These are phyloP conservation scores for Phytomonas francai DNA, from an alignment of 208 protist species.

Conservation along the genomic window DNA sequence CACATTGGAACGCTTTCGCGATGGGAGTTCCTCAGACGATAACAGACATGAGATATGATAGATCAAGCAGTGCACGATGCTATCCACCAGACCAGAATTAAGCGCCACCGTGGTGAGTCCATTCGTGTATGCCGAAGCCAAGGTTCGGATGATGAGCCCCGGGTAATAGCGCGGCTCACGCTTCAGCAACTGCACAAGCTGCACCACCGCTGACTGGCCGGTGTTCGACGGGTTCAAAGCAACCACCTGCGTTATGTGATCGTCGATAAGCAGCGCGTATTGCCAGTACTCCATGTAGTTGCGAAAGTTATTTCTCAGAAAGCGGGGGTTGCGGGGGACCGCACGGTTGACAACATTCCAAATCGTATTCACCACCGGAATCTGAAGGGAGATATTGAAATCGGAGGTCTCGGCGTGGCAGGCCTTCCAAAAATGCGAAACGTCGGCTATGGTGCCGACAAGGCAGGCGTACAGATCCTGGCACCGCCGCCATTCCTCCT, in stretches of 20 bases:
- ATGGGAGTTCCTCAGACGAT: background rate
- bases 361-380: slow-evolving; percentile 19
- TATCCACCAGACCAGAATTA: too few species aligned
- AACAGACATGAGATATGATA: background rate
- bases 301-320: slow-evolving; percentile 39
- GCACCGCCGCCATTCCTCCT: slow-evolving; percentile 12
- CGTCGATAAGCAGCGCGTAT: slow-evolving; percentile 64
- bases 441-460: slow-evolving; percentile 68
- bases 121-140: slow-evolving; percentile 35
- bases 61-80: too few species aligned
- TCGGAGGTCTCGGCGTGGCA: background rate
- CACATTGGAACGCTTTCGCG: too few species aligned
- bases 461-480: slow-evolving; percentile 33
- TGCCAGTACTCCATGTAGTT: slow-evolving; percentile 63
- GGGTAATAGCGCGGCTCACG: slow-evolving; percentile 61
- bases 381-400: too few species aligned
- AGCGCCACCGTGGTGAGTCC: slow-evolving; percentile 44
- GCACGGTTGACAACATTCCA: slow-evolving; percentile 39
- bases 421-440: slow-evolving; percentile 32
- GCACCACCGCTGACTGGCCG: slow-evolving; percentile 41
- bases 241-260: slow-evolving; percentile 61
- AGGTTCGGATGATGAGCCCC: slow-evolving; percentile 37
- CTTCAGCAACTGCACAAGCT: slow-evolving; percentile 53
- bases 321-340: slow-evolving; percentile 46
- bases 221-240: slow-evolving; percentile 18